phyloP scores from a whole-genome alignment of 202 grass and related monocot genomes.

The Schoenoplectus tabernaemontani region DNA sequence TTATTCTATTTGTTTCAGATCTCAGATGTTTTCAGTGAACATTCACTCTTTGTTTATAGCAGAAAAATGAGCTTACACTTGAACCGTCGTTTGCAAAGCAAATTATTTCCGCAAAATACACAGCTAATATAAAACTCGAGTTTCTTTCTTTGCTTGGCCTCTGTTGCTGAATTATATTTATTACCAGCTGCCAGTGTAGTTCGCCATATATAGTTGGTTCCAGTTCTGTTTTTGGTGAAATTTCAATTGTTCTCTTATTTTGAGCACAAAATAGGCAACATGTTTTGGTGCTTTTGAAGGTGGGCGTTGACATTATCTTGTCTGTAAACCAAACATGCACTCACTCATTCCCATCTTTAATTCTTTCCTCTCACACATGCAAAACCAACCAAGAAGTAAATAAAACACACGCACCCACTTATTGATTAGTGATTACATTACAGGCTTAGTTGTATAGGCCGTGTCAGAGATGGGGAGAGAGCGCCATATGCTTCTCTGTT shows the following conservation, averaged over 20 bases:
- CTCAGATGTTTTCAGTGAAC: background rate
- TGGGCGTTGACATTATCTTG: conserved; percentile 76
- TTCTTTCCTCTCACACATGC: background rate
- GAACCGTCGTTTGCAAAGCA: background rate
- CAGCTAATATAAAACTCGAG: background rate
- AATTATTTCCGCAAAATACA: background rate
- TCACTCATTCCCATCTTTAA: background rate
- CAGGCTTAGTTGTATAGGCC: conserved; percentile 28
- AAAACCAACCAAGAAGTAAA: background rate
- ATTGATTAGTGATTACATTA: background rate
- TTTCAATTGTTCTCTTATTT: background rate
- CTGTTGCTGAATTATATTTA: background rate
- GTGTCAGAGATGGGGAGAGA: conserved; percentile 16
- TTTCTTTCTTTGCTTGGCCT: background rate
- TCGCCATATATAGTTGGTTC: background rate
- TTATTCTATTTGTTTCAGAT: background rate
- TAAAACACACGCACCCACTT: conserved; percentile 30
- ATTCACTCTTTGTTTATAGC: conserved; percentile 1
- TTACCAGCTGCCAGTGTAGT: background rate
- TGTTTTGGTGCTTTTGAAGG: conserved; percentile 16
- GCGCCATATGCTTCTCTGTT: background rate
- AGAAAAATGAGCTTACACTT: background rate
- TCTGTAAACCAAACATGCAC: conserved; percentile 49
- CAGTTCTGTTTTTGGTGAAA: background rate
- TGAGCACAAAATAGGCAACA: conserved; percentile 4